Conservation (phyloP, 2,329 filamentous ascomycete species). For the Fusarium veterinarium region DNA sequence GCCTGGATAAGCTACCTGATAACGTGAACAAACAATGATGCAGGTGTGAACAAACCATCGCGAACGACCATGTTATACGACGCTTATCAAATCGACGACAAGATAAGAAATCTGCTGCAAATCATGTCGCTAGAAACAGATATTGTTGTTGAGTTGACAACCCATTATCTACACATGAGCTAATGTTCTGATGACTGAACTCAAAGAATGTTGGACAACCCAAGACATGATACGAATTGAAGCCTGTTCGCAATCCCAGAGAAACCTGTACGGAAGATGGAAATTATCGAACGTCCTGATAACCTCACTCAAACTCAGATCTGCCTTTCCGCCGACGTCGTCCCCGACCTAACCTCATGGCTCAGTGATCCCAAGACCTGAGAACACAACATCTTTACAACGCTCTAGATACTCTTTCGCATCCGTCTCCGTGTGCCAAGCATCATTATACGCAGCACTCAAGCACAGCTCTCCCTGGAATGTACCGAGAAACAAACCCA, state of each 20-base stretch:
- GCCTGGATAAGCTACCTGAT: not conserved
- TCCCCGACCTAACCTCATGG: too few species aligned
- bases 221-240: too few species aligned
- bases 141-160: not conserved
- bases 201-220: rapidly evolving
- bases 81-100: rapidly evolving
- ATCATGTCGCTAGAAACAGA: not conserved
- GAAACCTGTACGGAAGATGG: not conserved
- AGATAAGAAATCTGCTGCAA: not conserved
- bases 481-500: conserved; percentile 55
- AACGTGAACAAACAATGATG: not conserved
- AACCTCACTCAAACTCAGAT: not conserved
- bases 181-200: not conserved
- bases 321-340: too few species aligned
- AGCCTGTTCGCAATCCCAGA: rapidly evolving
- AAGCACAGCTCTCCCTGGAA: conserved; percentile 51
- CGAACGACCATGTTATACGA: rapidly evolving
- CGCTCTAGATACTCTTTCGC: conserved; percentile 38
- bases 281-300: too few species aligned
- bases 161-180: rapidly evolving
- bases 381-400: conserved; percentile 23
- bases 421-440: conserved; percentile 51
- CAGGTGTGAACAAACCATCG: rapidly evolving
- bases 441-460: conserved; percentile 57
- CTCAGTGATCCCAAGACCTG: not conserved